phyloP scores from a whole-genome alignment of 345 rosid genomes.

The sweet orange (Citrus sinensis) region DNA sequence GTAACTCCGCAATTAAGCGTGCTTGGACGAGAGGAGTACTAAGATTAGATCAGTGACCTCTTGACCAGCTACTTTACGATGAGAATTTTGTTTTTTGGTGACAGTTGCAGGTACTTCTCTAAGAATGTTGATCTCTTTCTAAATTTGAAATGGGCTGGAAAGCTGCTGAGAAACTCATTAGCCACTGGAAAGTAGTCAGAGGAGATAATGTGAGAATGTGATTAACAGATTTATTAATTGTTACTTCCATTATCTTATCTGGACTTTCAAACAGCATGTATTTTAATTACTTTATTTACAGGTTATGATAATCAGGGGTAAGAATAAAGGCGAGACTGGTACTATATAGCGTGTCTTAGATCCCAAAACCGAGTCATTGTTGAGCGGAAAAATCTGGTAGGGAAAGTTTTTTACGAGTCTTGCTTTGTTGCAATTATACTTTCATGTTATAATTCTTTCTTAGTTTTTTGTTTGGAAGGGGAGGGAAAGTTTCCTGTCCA shows the following conservation, averaged over 20 bases:
- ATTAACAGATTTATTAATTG: background rate
- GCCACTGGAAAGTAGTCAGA: conserved; percentile 90
- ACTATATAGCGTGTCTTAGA: conserved; percentile 45
- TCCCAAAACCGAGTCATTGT: conserved; percentile 57
- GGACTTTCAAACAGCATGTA: background rate
- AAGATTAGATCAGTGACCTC: too few relatives aligned
- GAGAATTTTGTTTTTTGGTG: background rate
- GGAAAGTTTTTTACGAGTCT: background rate
- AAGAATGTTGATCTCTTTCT: background rate
- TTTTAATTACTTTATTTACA: conserved; percentile 4
- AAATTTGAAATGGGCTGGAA: conserved; percentile 76
- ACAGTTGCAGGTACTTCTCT: background rate
- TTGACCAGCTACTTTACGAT: too few relatives aligned
- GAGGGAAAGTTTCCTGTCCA: too few relatives aligned
- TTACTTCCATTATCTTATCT: background rate
- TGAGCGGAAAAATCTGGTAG: conserved; percentile 68
- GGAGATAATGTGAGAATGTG: conserved; percentile 75
- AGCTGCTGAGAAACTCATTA: conserved; percentile 92
- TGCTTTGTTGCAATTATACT: background rate
- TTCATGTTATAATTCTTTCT: background rate
- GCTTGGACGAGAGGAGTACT: too few relatives aligned
- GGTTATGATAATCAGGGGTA: conserved; percentile 61
- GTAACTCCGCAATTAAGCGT: too few relatives aligned
- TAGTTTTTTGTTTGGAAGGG: background rate
- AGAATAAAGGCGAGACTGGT: conserved; percentile 56